Evolutionary conservation across 768 basidiomycete species (phyloP), one percentile per base, ranked within the genome.

Genomic region (Serpula lacrymans): DNA sequence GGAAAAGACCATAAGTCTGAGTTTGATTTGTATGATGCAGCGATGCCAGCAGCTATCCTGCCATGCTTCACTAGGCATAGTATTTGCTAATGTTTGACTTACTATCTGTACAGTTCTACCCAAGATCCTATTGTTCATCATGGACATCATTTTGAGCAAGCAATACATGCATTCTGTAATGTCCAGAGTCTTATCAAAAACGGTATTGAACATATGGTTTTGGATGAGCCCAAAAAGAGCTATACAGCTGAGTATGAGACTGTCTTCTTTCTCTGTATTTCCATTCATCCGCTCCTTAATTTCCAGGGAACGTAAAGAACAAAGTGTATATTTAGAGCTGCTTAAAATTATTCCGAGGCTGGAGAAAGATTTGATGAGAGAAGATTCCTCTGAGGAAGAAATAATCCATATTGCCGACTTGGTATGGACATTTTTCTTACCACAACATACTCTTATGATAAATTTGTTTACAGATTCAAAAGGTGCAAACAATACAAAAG

Each of bases 51-150:
- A 29, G n/a, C n/a, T n/a, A n/a, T n/a, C n/a, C n/a, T n/a, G n/a
- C n/a, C n/a, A n/a, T n/a, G n/a, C n/a, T n/a, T n/a, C n/a, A n/a
- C n/a, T n/a, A n/a, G n/a, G n/a, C 6, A n/a, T 12, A 18, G 16
- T n/a, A 8, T 13, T 37, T 2, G 2, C 30, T 1, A n/a, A 20
- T 41, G 21, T 21, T 17, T 3, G 22, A 16, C 25, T n/a, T n/a
- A 5, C n/a, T 34, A 4, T 1, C 21, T 8, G n/a, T 34, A 37
- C n/a, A 48, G 48, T 4, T 26, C 27, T 9, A 14, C 17, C 17
- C 44, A 46, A 3, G 53, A 53, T 43, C 53, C 49, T 6, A 26
- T 57, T 17, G 43, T 49, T 14, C 51, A 55, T 21, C 45, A 53
- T 31, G 48, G 56, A 4, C 36, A 29, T 3, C 56, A 59, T 25